Base-by-base conservation (phyloP, 352 stramenopile species). In the Phytophthora crassamura region DNA sequence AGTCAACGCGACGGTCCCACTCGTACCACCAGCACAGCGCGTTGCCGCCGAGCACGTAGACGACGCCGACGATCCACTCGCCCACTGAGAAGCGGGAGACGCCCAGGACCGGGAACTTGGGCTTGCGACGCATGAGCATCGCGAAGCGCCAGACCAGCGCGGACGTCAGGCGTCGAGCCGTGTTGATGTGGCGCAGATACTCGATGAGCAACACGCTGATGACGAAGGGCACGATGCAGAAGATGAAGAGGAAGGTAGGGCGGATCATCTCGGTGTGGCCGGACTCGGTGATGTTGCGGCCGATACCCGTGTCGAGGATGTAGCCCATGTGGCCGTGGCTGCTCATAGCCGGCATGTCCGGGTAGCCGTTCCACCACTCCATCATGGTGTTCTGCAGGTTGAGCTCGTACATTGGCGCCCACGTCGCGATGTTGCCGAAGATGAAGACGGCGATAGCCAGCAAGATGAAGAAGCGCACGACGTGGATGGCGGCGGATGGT, bases 241-340 rank as follows among this genome's bases (percentile, higher is more conserved):
- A 89, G 48, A 92, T 68, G 32, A 89, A 72, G 42, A 92, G 70
- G 59, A 85, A 92, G 12, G 80, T 92, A 41, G 78, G 78, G 4
- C 71, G 73, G 38, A 89, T 67, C 73, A 92, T 88, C 64, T 92
- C 84, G 7, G 72, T 85, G 75, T 89, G 80, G 38, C 77, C 75
- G n/a, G 55, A 73, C 64, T 75, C 58, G 5, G 69, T 82, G 72
- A 85, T 84, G 64, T 88, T 78, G 35, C 78, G 78, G 22, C 70
- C 69, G 20, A 77, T 48, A 14, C 74, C 74, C 56, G 77, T 88
- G 63, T 86, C 79, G 41, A 82, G 63, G 56, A 84, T 67, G 49
- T 72, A 66, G 57, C 64, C 58, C 46, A 74, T 72, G 61, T 86
- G 74, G 28, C 69, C 70, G 28, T 72, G 59, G 36, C 50, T 57